Evolutionary conservation across 129 eudicot genomes (phyloP).

Genomic region (Arctium minus): DNA sequence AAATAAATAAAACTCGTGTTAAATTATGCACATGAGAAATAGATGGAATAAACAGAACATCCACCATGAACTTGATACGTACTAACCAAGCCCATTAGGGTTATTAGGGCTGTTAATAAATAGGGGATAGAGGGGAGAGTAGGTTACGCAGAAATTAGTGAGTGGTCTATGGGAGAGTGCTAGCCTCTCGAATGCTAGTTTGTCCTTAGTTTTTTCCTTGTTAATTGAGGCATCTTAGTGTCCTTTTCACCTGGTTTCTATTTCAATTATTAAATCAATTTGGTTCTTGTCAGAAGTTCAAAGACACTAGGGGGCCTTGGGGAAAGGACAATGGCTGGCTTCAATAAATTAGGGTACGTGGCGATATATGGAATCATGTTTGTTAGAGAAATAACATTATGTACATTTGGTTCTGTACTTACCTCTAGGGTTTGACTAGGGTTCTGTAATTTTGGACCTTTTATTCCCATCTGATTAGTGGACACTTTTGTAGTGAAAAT

Average conservation of each 20-base stretch:
- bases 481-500: background rate
- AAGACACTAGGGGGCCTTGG: background rate
- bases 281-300: background rate
- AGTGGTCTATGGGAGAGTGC: no score
- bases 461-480: background rate
- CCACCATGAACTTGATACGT: background rate
- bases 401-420: background rate
- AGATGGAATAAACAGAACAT: constrained; percentile 5
- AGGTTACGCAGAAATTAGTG: no score
- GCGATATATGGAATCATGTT: background rate
- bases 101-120: no score
- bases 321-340: background rate
- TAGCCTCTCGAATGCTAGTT: no score
- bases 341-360: background rate
- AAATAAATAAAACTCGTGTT: no score
- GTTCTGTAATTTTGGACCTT: background rate
- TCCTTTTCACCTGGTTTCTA: no score
- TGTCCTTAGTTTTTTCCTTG: no score
- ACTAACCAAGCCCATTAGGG: no score
- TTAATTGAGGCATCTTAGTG: no score
- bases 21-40: background rate
- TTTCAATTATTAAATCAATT: no score
- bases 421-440: background rate
- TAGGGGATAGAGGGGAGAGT: no score
- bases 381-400: background rate